Base-by-base conservation (phyloP, 2,329 filamentous ascomycete species). In the Colletotrichum acutatum region DNA sequence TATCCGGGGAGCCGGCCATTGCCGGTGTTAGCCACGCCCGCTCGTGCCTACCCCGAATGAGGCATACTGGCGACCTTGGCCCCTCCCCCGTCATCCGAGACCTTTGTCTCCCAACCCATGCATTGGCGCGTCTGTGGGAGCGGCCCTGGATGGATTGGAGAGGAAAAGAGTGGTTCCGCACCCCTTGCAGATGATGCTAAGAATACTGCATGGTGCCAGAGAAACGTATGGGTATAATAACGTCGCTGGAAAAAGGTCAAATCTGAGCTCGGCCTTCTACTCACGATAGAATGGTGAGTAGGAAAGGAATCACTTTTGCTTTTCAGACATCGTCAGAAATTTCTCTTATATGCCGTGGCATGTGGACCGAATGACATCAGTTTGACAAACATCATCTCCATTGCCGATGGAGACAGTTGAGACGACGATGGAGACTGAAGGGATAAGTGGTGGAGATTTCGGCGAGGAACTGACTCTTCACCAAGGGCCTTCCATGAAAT, bases 1-100 rank as follows among this genome's bases (percentile, higher is more conserved):
- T 71, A 77, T 69, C 76, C 76, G 75, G 75, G 75, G 76, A 81
- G 81, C 81, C 81, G 80, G 75, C 76, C 80, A 82, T 82, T 82
- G 81, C 81, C 81, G 80, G 73, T 67, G 68, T 68, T 77, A 76
- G 74, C 78, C 76, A 78, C 60, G 24, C 76, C 75, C 75, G 78
- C 61, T 28, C 14, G 53, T 26, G 32, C 11, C 32, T 34, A 24
- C 54, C 49, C 30, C 46, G 19, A 24, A 49, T 59, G 28, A 53
- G 26, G 57, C 32, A 58, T 26, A 28, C 58, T 28, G 24, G 54
- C 57, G 49, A 60, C 68, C 49, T 67, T 61, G 32, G 28, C 16
- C 49, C 49, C 26, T 34, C 26, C 12, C 42, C 53, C 30, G 42
- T 49, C 42, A 22, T 19, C 42, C 42, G 42, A 49, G 42, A 22